These are phyloP conservation scores for Fusarium sp. DNA, from an alignment of 2,329 filamentous ascomycete genomes.

Conservation along the genomic window DNA sequence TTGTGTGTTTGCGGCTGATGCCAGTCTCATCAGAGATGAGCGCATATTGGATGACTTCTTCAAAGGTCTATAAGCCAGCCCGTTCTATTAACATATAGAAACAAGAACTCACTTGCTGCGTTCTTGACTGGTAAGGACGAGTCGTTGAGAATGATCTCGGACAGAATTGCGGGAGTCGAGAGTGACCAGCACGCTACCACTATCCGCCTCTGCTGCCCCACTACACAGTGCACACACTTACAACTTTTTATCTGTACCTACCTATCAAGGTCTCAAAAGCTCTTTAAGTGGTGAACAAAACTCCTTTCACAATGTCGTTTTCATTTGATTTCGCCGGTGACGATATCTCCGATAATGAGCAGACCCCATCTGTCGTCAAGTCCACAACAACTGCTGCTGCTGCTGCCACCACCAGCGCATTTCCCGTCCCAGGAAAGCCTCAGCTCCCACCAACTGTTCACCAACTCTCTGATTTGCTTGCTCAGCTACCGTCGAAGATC, in stretches of 20 bases:
- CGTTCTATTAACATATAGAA: neutral
- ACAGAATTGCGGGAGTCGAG: conserved; percentile 14
- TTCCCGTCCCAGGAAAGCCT: conserved; percentile 69
- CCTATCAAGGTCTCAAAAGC: neutral
- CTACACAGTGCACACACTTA: conserved; percentile 42
- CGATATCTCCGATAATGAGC: conserved; percentile 63
- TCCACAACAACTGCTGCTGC: conserved; percentile 39
- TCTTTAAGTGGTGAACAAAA: conserved; percentile 3
- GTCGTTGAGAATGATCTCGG: conserved; percentile 8
- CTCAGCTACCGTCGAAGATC: conserved; percentile 75
- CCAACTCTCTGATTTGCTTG: conserved; percentile 60
- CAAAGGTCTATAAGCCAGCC: neutral
- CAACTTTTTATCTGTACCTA: conserved; percentile 25
- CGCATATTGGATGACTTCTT: conserved; percentile 37
- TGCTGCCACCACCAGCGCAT: conserved; percentile 53
- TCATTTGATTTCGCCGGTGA: conserved; percentile 71
- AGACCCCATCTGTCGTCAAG: conserved; percentile 33
- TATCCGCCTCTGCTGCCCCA: conserved; percentile 26
- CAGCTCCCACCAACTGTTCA: conserved; percentile 65
- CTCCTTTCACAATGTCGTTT: conserved; percentile 54
- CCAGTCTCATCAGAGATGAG: conserved; percentile 43
- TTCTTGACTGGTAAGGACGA: neutral
- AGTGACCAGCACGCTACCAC: conserved; percentile 24
- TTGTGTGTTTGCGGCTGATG: conserved; percentile 48
- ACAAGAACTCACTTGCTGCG: neutral